Conservation (phyloP, 805 yeast species). For the Kuraishia floccosa region DNA sequence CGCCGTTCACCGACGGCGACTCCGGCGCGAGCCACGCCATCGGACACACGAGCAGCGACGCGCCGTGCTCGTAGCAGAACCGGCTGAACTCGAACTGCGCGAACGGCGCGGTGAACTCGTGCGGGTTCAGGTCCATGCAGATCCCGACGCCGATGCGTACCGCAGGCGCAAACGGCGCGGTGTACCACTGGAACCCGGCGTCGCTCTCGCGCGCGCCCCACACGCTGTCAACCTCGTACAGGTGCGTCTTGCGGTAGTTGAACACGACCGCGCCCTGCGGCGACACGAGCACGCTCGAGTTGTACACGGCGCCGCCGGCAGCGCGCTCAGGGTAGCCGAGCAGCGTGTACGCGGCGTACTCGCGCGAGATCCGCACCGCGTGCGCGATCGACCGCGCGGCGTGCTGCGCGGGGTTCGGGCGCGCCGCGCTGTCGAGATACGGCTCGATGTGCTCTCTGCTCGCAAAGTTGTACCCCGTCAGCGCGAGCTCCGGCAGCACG, state of each 20-base stretch:
- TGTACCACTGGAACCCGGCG: slow-evolving; percentile 41
- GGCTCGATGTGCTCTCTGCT: slow-evolving; percentile 38
- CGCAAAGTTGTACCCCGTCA: slow-evolving; percentile 73
- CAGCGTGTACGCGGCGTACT: slow-evolving; percentile 51
- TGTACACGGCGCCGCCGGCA: slow-evolving; percentile 30
- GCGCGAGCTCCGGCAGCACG: slow-evolving; percentile 73
- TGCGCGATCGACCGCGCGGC: slow-evolving; percentile 40
- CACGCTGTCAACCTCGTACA: slow-evolving; percentile 66
- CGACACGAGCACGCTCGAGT: slow-evolving; percentile 58
- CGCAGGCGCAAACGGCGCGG: slow-evolving; percentile 21
- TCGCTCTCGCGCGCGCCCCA: slow-evolving; percentile 78
- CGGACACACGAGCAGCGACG: slow-evolving; percentile 58
- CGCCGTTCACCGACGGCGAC: slow-evolving; percentile 25
- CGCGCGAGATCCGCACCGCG: slow-evolving; percentile 42
- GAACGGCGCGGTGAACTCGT: slow-evolving; percentile 74
- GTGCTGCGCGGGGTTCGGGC: too few species aligned
- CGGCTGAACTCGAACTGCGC: slow-evolving; percentile 59
- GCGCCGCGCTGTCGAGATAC: slow-evolving; percentile 34
- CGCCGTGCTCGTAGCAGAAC: slow-evolving; percentile 32
- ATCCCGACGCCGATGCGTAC: slow-evolving; percentile 60
- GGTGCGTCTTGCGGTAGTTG: slow-evolving; percentile 66
- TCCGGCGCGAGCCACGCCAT: slow-evolving; percentile 73
- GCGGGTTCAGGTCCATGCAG: slow-evolving; percentile 91
- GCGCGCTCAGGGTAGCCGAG: slow-evolving; percentile 72
- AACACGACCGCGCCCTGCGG: slow-evolving; percentile 46